phyloP scores from a whole-genome alignment of 2,329 filamentous ascomycete genomes.

The Aspergillus amoenus region DNA sequence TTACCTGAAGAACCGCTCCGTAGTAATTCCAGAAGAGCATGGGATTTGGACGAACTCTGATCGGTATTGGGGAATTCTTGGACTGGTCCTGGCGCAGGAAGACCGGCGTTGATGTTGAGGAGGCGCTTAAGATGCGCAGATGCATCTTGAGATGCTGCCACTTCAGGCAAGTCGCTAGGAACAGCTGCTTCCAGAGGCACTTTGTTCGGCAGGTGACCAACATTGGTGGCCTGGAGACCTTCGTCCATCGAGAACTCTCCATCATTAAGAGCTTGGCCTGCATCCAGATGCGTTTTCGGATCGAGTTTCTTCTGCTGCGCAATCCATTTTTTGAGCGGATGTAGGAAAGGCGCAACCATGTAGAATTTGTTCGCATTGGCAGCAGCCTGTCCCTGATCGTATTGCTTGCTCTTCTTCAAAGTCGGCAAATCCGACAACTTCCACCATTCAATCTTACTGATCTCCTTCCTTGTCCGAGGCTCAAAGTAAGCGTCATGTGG shows the following conservation, averaged over 20 bases:
- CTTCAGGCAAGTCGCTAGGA: constrained; percentile 43
- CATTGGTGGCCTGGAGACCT: constrained; percentile 20
- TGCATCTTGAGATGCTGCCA: constrained; percentile 42
- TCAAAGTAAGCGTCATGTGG: constrained; percentile 85
- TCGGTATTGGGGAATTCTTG: constrained; percentile 21
- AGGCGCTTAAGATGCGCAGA: constrained; percentile 54
- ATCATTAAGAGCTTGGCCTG: constrained; percentile 45
- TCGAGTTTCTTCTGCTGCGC: constrained; percentile 77
- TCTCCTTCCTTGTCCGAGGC: constrained; percentile 91
- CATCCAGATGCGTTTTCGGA: constrained; percentile 46
- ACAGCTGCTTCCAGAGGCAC: constrained; percentile 22
- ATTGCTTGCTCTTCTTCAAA: constrained; percentile 70
- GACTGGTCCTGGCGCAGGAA: constrained; percentile 13
- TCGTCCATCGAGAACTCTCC: constrained; percentile 63
- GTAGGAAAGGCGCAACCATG: constrained; percentile 93
- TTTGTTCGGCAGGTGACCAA: constrained; percentile 20
- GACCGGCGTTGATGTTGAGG: constrained; percentile 37
- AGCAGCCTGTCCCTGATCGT: constrained; percentile 56
- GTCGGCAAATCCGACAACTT: constrained; percentile 83
- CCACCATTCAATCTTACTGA: constrained; percentile 96
- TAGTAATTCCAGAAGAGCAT: constrained; percentile 58
- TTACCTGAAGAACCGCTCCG: constrained; percentile 39
- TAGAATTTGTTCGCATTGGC: constrained; percentile 85
- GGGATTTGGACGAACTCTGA: constrained; percentile 45
- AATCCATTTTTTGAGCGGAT: constrained; percentile 86